Evolutionary conservation across 75 land plant genomes (phyloP), one percentile per base, ranked within the genome.

Genomic region (Cupressus sempervirens): DNA sequence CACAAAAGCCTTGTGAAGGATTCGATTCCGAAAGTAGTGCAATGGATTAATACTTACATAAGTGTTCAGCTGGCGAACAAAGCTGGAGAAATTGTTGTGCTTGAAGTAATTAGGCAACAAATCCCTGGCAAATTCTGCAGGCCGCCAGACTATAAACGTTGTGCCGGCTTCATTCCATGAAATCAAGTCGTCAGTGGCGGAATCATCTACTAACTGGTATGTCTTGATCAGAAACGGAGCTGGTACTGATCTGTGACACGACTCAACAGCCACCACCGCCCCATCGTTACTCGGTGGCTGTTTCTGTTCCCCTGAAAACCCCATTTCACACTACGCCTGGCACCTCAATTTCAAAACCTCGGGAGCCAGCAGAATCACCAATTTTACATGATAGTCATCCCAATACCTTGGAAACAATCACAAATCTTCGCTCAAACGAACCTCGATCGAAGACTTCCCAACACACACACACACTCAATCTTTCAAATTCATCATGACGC

Each of bases 81-180:
- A 94, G 91, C 93, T 91, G 83, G 95, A 93, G 88, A 93, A 93
- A 84, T 92, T 92, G 90, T 88, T 88, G 65, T 93, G 95, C 89
- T 94, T 94, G 90, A 94, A 94, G 85, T 89, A 90, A 16, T 86
- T 86, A 0, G 95, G 95, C 12, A 92, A 90, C 34, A 94, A 53
- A 79, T 94, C 95, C 16, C 90, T 84, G 4, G 92, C 91, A 58
- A 92, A 93, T 84, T 92, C 94, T 23, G 92, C 87, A 54, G 91
- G 90, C 41, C 89, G 86, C 94, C 94, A 93, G 20, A 93, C 94
- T 30, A 93, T 87, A 77, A 93, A 93, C 56, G 87, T 86, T 34
- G 87, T 88, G 11, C 91, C 93, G 34, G 87, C 81, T 11, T 50
- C 86, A 80, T 87, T 88, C 94, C 94, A 93, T 4, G 94, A 93